Conservation (phyloP, 768 basidiomycete genomes). For the Mycena leptocephala region DNA sequence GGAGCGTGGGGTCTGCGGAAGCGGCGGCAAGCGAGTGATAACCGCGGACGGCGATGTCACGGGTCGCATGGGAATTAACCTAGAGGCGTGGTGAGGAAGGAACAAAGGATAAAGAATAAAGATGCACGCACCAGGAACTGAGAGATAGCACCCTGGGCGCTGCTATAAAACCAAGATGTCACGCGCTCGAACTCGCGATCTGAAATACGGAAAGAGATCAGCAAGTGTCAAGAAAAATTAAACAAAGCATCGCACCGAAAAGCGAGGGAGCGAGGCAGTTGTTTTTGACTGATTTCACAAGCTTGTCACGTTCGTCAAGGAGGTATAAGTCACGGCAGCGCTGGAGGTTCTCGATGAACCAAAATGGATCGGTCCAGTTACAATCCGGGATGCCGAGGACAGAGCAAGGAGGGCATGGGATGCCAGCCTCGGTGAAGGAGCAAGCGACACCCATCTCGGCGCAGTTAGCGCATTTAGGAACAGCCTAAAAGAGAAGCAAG, state of each 20-base stretch:
- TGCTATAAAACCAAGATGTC: background rate
- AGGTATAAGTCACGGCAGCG: background rate
- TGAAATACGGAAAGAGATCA: background rate
- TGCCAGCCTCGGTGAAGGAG: background rate
- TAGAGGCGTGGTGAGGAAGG: background rate
- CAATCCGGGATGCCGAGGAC: conserved; percentile 8
- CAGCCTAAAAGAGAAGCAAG: background rate
- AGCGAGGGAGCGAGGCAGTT: background rate
- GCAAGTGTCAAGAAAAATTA: background rate
- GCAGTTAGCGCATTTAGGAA: background rate
- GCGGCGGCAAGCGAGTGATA: background rate
- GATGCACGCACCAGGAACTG: background rate
- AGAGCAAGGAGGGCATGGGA: conserved; percentile 7
- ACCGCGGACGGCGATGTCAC: background rate
- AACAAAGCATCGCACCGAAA: background rate
- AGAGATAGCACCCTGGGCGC: conserved; percentile 7
- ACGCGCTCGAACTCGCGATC: background rate
- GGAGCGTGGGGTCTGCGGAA: background rate
- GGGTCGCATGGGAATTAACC: conserved; percentile 1
- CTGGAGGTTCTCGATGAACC: background rate
- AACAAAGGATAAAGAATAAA: background rate
- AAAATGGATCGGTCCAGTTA: background rate
- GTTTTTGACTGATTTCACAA: background rate
- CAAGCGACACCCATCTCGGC: background rate
- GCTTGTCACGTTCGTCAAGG: background rate